Evolutionary conservation across 2,329 filamentous ascomycete genomes (phyloP), one percentile per base, ranked within the genome.

Genomic region (Diaporthe australafricana): DNA sequence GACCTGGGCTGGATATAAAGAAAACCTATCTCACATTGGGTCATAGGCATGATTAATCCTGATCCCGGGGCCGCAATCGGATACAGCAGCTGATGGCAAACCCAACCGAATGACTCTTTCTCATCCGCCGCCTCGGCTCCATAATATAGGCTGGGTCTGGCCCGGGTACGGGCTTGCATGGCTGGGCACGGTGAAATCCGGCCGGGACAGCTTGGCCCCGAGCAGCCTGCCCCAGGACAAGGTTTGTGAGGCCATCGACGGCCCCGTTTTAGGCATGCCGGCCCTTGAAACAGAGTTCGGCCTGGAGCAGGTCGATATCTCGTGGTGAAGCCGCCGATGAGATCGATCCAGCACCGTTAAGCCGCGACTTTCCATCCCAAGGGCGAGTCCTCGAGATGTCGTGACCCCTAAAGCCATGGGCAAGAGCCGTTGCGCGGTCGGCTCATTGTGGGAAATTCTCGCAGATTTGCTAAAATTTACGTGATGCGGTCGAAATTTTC

Each of bases 191-290:
- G 55, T 56, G 35, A 55, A 38, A 40, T 30, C 60, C 40, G 53
- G 60, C 50, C 50, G 52, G 42, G 20, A 35, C 17, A 40, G 62
- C 52, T 42, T 42, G 32, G 22, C 40, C 38, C 50, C 50, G 50
- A 55, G 50, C 62, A 42, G 70, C 40, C 56, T 30, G 60, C 42
- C n/a, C n/a, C 45, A 22, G 30, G n/a, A 50, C 45, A 50, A 50
- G 60, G 45, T 42, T 30, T 38, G 60, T 71, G 70, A 71, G 55
- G 70, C 70, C 47, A 71, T 71, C 63, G 60, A 71, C 63, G 42
- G 48, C 14, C 38, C 70, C 22, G 2, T 38, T 71, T 57, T 60
- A 40, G 60, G 70, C 62, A 67, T 66, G 12, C 42, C 40, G 32
- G 40, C 45, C 35, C 52, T 55, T 22, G 62, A 67, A 38, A 45